A percentile compares a stretch with the other conserved stretches of the same genome.
Evolutionary conservation across 176 grass and related monocot species (phyloP).

Genomic region (Carex kokanica): DNA sequence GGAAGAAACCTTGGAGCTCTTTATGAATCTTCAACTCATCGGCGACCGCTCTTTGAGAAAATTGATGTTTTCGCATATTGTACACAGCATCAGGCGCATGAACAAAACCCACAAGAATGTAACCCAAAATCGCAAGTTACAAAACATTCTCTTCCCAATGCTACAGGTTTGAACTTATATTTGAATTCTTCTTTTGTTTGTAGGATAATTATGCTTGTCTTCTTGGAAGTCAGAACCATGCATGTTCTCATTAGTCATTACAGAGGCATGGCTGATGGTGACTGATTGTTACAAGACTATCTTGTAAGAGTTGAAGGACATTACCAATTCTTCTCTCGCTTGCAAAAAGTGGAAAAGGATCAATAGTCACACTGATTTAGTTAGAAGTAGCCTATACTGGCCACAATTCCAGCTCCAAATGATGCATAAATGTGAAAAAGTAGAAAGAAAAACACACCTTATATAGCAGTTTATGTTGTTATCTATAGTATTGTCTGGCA

Average conservation of each 20-base stretch:
- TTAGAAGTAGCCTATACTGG: not conserved
- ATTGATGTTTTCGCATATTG: conserved; percentile 78
- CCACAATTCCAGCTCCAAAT: not conserved
- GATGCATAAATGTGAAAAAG: not conserved
- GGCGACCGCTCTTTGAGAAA: conserved; percentile 80
- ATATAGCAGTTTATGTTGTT: not conserved
- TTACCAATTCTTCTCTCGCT: not conserved
- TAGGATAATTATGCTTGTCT: not conserved
- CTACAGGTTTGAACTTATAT: conserved; percentile 47
- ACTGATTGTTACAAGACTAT: not conserved
- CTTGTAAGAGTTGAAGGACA: not conserved
- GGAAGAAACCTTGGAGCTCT: conserved; percentile 80
- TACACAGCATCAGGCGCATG: conserved; percentile 85
- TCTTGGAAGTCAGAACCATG: not conserved
- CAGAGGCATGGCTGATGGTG: not conserved
- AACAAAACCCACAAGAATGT: conserved; percentile 95
- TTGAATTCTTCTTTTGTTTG: not conserved
- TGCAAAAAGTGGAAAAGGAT: not conserved
- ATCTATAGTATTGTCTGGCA: not conserved
- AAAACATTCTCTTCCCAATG: conserved; percentile 65
- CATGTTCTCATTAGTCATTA: not conserved
- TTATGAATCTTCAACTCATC: conserved; percentile 89
- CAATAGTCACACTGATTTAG: not conserved
- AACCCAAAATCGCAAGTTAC: conserved; percentile 68
- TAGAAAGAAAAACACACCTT: not conserved